Conservation (phyloP, 306 rosid genomes). For the Sindora glabra region DNA sequence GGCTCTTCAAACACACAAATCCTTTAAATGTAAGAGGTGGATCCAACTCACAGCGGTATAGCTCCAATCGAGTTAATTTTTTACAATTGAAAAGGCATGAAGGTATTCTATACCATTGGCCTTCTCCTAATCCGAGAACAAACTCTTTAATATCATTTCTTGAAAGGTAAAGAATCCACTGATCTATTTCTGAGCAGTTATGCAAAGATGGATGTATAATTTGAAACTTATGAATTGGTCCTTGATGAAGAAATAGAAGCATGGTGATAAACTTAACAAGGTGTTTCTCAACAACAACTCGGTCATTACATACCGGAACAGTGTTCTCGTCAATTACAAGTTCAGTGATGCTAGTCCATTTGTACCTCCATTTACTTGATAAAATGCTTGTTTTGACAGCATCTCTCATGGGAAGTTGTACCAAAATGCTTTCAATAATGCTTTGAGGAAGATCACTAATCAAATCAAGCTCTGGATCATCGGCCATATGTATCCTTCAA, state of each 20-base stretch:
- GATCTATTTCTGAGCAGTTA: slow-evolving; percentile 71
- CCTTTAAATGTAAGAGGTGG: slow-evolving; percentile 66
- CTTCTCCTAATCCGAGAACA: slow-evolving; percentile 63
- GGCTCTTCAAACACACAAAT: slow-evolving; percentile 53
- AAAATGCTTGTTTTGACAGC: slow-evolving; percentile 72
- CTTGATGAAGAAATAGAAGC: slow-evolving; percentile 77
- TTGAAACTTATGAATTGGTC: slow-evolving; percentile 86
- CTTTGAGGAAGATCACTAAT: slow-evolving; percentile 82
- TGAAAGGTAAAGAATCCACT: slow-evolving; percentile 85
- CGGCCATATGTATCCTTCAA: slow-evolving; percentile 39
- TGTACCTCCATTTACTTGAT: slow-evolving; percentile 80
- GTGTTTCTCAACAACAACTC: slow-evolving; percentile 20
- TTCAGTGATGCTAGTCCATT: slow-evolving; percentile 61
- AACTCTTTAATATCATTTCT: slow-evolving; percentile 68
- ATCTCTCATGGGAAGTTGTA: slow-evolving; percentile 60
- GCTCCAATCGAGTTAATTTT: slow-evolving; percentile 58
- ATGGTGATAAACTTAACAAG: slow-evolving; percentile 52
- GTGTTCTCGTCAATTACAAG: slow-evolving; percentile 72
- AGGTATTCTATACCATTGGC: slow-evolving; percentile 68
- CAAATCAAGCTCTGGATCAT: slow-evolving; percentile 41
- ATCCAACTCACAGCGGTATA: slow-evolving; percentile 73
- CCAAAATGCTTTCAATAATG: slow-evolving; percentile 68
- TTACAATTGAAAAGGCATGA: slow-evolving; percentile 68
- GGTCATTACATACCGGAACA: slow-evolving; percentile 27
- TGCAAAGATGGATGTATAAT: slow-evolving; percentile 40